These are phyloP conservation scores for Pilasporangium apinafurcum DNA, from an alignment of 352 stramenopile genomes.

Conservation along the genomic window DNA sequence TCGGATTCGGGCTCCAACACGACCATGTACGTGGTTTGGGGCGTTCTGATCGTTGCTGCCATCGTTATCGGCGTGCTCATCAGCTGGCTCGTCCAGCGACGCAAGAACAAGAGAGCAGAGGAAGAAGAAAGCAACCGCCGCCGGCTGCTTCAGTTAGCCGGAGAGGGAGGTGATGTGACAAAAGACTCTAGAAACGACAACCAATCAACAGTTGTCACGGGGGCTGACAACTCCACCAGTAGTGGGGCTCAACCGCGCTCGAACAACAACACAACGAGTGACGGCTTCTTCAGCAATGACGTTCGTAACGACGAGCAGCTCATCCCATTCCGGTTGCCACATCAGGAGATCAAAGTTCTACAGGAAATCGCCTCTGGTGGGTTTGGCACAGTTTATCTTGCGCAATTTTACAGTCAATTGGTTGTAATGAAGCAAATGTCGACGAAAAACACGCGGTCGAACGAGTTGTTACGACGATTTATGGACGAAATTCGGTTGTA, in stretches of 20 bases:
- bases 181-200: no score
- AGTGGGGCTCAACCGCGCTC: no score
- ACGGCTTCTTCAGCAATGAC: constrained; percentile 32
- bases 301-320: constrained; percentile 61
- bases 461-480: constrained; percentile 20
- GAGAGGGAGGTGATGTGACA: no score
- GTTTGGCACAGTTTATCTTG: constrained; percentile 55
- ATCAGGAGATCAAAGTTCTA: constrained; percentile 37
- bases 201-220: no score
- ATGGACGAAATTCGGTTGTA: constrained; percentile 67
- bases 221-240: no score
- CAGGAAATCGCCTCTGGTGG: constrained; percentile 40
- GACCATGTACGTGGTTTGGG: constrained; percentile 9
- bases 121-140: no score
- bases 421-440: constrained; percentile 45
- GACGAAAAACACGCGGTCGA: constrained; percentile 15
- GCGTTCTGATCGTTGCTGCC: constrained; percentile 11
- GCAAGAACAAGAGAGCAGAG: neutral
- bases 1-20: constrained; percentile 5
- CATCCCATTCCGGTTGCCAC: constrained; percentile 35
- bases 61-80: constrained; percentile 11
- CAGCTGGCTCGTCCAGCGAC: constrained; percentile 14
- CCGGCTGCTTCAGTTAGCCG: no score
- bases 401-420: constrained; percentile 15
- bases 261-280: neutral